Evolutionary conservation across 2,329 filamentous ascomycete species (phyloP), one percentile per base, ranked within the genome.

Genomic region (Fusarium decemcellulare): DNA sequence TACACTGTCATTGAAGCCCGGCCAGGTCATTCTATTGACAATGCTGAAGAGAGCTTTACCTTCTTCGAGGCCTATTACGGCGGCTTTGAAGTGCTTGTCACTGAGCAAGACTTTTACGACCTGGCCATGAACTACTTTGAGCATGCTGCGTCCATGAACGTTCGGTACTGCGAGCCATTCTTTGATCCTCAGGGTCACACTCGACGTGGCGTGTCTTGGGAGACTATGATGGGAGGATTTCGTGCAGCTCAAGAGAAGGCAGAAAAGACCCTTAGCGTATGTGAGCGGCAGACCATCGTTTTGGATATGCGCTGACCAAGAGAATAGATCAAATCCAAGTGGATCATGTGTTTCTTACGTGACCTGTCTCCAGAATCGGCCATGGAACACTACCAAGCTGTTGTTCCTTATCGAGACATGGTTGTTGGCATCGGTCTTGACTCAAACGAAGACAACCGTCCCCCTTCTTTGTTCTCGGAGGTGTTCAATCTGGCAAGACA

Each of bases 141-240:
- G 27, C 86, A 85, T 55, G 92, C 90, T 5, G 84, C 88, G 23
- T 78, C 81, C 2, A 87, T 93, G 69, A 88, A 88, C 44, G 89
- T 94, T 2, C 84, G 87, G 30, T 92, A 94, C 73, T 90, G 90
- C 11, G 92, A 94, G 77, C 85, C 93, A 52, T 94, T 93, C 81
- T 94, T 94, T 79, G 92, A 94, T 76, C 92, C 92, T 0, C 92
- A 94, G 76, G 91, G 90, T 0, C 92, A 94, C 78, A 85, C 89
- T 2, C 80, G 79, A 6, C 85, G 92, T 9, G 90, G 90, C 2
- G 80, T 94, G 3, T 68, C 83, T 1, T 90, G 92, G 72, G 78
- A 83, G 6, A 90, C 87, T 2, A 85, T 94, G 9, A 84, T 93
- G 8, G 74, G 78, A 5, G 92, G 92, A 2, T 89, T 93, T 71